These are phyloP conservation scores for Aphanomyces astaci DNA, from an alignment of 352 stramenopile genomes.

Conservation along the genomic window DNA sequence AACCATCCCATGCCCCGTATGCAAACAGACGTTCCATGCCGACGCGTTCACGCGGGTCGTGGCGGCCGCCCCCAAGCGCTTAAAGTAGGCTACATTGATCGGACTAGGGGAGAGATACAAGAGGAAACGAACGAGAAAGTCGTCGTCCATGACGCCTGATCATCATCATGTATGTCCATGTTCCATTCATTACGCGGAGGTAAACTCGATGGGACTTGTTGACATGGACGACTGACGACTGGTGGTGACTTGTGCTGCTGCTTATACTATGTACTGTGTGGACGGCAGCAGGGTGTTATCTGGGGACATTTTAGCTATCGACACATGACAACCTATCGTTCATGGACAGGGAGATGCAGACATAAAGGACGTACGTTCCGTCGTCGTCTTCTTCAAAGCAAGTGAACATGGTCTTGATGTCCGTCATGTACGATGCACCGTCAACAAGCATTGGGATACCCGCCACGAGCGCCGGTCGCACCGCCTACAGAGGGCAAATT, in stretches of 20 bases:
- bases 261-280: neutral
- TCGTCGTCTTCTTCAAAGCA: conserved; percentile 20
- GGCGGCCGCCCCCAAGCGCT: too few relatives aligned
- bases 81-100: too few relatives aligned
- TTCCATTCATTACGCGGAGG: too few relatives aligned
- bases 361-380: conserved; percentile 17
- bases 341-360: neutral
- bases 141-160: too few relatives aligned
- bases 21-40: conserved; percentile 5
- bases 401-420: conserved; percentile 13
- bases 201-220: too few relatives aligned
- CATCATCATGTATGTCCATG: too few relatives aligned
- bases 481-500: neutral
- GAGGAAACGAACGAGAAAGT: too few relatives aligned
- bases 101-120: too few relatives aligned
- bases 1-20: conserved; percentile 11
- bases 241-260: too few relatives aligned
- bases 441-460: conserved; percentile 9
- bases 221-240: too few relatives aligned
- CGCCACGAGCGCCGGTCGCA: conserved; percentile 1
- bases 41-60: neutral
- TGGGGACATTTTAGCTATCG: conserved; percentile 20
- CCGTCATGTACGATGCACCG: conserved; percentile 4
- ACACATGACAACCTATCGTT: neutral
- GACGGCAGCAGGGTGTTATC: conserved; percentile 8